Percentiles rank a stretch among this genome's conserved stretches.
These are phyloP conservation scores for Metarhizium album DNA, from an alignment of 2,329 filamentous ascomycete genomes.

Conservation along the genomic window DNA sequence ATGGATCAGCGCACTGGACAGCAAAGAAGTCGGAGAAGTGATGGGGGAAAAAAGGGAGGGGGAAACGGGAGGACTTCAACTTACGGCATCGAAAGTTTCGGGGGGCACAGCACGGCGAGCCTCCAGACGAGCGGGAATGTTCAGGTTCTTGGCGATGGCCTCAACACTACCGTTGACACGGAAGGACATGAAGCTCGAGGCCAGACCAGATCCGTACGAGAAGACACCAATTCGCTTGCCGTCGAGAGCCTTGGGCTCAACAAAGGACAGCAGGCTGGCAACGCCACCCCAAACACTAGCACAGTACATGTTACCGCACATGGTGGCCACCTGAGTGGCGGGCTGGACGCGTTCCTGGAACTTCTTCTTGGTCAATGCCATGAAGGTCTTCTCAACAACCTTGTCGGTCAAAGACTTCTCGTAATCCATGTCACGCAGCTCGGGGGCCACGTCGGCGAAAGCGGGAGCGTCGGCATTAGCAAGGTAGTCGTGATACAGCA, in stretches of 20 bases:
- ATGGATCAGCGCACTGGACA: slow-evolving; percentile 7
- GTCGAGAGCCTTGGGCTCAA: slow-evolving; percentile 50
- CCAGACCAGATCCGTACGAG: slow-evolving; percentile 70
- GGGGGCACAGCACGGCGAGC: slow-evolving; percentile 56
- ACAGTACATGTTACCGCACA: slow-evolving; percentile 62
- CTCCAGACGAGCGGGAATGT: slow-evolving; percentile 59
- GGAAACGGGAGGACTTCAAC: no score
- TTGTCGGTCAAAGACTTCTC: slow-evolving; percentile 71
- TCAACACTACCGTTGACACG: slow-evolving; percentile 62
- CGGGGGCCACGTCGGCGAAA: slow-evolving; percentile 65
- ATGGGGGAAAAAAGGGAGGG: no score
- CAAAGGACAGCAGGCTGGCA: slow-evolving; percentile 55
- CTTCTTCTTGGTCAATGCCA: slow-evolving; percentile 73
- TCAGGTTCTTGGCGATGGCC: slow-evolving; percentile 53
- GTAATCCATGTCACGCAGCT: slow-evolving; percentile 70
- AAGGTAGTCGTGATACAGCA: slow-evolving; percentile 81
- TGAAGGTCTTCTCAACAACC: slow-evolving; percentile 77
- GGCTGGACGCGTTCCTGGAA: slow-evolving; percentile 70
- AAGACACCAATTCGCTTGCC: slow-evolving; percentile 68
- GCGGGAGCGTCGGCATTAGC: slow-evolving; percentile 53
- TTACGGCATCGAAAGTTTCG: slow-evolving; percentile 60
- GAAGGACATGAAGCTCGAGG: slow-evolving; percentile 61
- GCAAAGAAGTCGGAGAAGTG: no score
- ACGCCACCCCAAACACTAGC: slow-evolving; percentile 68
- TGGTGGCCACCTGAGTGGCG: slow-evolving; percentile 63